phyloP scores from a whole-genome alignment of 2,329 filamentous ascomycete species.

The Penicillium sp. region DNA sequence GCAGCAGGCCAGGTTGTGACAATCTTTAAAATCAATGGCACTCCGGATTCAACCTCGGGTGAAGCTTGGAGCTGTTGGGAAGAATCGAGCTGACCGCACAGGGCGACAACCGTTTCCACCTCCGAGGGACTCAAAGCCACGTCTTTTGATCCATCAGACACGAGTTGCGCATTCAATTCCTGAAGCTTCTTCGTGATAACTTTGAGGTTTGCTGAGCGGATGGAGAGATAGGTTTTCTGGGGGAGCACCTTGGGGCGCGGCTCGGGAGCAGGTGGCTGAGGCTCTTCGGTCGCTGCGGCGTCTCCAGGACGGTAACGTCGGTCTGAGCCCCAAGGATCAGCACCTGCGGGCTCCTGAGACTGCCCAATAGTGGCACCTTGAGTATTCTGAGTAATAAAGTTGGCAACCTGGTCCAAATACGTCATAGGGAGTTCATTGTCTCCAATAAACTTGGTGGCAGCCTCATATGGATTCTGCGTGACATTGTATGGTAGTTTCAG shows the following conservation, averaged over 20 bases:
- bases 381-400: slow-evolving; percentile 89
- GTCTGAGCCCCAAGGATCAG: slow-evolving; percentile 76
- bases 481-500: slow-evolving; percentile 93
- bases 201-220: slow-evolving; percentile 67
- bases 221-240: slow-evolving; percentile 74
- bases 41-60: slow-evolving; percentile 50
- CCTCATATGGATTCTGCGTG: slow-evolving; percentile 87
- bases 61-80: slow-evolving; percentile 41
- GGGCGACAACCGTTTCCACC: slow-evolving; percentile 57
- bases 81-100: slow-evolving; percentile 63
- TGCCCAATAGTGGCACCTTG: slow-evolving; percentile 80
- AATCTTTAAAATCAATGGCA: slow-evolving; percentile 68
- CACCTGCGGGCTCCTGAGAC: slow-evolving; percentile 48
- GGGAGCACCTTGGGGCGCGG: slow-evolving; percentile 64
- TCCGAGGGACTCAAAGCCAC: slow-evolving; percentile 71
- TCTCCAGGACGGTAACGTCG: slow-evolving; percentile 75
- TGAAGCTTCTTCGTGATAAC: slow-evolving; percentile 73
- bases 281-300: slow-evolving; percentile 37
- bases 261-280: slow-evolving; percentile 31
- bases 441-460: slow-evolving; percentile 83
- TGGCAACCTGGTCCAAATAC: slow-evolving; percentile 87
- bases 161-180: slow-evolving; percentile 66
- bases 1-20: slow-evolving; percentile 75
- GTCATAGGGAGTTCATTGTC: slow-evolving; percentile 83
- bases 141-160: slow-evolving; percentile 69